Percentiles rank a stretch among this genome's conserved stretches.
Evolutionary conservation across 2,329 filamentous ascomycete species (phyloP).

Genomic region (Ophiostoma himal-ulmi): DNA sequence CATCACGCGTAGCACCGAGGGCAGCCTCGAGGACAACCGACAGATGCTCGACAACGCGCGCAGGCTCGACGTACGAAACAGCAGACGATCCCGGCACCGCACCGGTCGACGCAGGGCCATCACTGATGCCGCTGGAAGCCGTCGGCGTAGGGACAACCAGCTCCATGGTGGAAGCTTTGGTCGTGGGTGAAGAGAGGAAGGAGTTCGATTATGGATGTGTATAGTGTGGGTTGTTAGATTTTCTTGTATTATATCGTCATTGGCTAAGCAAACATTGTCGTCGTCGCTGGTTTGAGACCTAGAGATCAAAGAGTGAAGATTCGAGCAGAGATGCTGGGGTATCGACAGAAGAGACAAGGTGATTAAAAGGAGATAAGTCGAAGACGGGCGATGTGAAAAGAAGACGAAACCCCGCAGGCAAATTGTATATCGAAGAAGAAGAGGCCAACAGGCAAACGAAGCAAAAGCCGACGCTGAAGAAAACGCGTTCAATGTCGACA

Average conservation of each 20-base stretch:
- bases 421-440: slow-evolving; percentile 11
- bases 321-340: not conserved
- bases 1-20: slow-evolving; percentile 66
- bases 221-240: not conserved
- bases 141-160: slow-evolving; percentile 42
- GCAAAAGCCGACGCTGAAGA: not conserved
- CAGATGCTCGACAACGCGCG: slow-evolving; percentile 65
- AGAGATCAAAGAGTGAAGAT: not conserved
- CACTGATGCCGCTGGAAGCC: slow-evolving; percentile 42
- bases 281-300: not conserved
- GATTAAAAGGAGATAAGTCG: slow-evolving; percentile 12
- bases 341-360: not conserved
- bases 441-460: slow-evolving; percentile 15
- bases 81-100: slow-evolving; percentile 30
- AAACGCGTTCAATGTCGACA: slow-evolving; percentile 20
- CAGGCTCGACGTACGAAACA: slow-evolving; percentile 59
- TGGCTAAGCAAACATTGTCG: slow-evolving; percentile 19
- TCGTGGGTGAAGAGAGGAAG: not conserved
- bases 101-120: slow-evolving; percentile 9
- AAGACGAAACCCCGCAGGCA: not conserved
- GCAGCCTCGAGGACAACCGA: slow-evolving; percentile 64
- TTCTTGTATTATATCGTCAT: slow-evolving; percentile 22
- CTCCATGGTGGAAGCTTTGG: slow-evolving; percentile 42
- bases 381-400: not conserved
- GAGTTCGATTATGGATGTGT: not conserved